phyloP scores from a whole-genome alignment of 2,329 filamentous ascomycete genomes.

The Neonectria magnoliae region DNA sequence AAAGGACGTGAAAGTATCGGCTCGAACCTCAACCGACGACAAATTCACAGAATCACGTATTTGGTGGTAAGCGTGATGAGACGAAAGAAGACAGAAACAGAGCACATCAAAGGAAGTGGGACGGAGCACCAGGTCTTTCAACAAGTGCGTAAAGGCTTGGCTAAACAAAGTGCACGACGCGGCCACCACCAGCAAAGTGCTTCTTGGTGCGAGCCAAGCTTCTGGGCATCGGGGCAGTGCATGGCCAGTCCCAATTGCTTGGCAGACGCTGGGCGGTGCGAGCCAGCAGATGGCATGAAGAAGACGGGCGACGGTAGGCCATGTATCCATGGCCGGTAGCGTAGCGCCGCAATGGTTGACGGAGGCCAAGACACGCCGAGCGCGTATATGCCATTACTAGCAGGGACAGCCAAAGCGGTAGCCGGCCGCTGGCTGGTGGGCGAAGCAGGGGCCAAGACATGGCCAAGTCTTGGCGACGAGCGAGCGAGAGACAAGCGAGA shows the following conservation, averaged over 20 bases:
- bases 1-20: not conserved
- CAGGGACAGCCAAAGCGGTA: not conserved
- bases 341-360: not conserved
- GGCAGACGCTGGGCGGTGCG: slow-evolving; percentile 26
- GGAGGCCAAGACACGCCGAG: not conserved
- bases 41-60: not conserved
- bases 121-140: slow-evolving; percentile 5
- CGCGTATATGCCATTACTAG: not conserved
- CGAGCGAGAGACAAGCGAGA: not conserved
- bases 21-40: not conserved
- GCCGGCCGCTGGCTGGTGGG: slow-evolving; percentile 4
- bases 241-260: slow-evolving; percentile 23
- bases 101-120: not conserved
- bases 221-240: slow-evolving; percentile 43
- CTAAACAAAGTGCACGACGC: not conserved
- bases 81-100: not conserved
- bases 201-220: slow-evolving; percentile 37
- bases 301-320: not conserved
- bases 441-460: slow-evolving; percentile 17
- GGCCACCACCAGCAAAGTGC: not conserved
- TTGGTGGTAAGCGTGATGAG: not conserved
- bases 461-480: slow-evolving; percentile 28
- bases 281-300: slow-evolving; percentile 10
- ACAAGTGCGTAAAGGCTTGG: not conserved
- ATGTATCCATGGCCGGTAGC: not conserved